These are phyloP conservation scores for Millerago galiae DNA, from an alignment of 805 yeast species.

Conservation along the genomic window DNA sequence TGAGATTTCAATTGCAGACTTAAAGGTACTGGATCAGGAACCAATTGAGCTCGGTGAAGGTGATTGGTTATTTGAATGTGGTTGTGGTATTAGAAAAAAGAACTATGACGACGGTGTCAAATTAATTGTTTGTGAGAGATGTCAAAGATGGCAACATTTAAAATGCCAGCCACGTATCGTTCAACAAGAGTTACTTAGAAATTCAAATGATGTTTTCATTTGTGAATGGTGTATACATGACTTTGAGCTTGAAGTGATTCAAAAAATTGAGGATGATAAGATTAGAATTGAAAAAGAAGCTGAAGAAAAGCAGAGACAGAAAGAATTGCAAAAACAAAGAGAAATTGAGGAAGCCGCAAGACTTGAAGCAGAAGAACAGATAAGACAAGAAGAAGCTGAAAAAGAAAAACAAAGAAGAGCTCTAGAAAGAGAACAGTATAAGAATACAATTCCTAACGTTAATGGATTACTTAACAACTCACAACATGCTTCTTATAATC, in stretches of 20 bases:
- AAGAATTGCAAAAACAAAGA: conserved; percentile 16
- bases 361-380: conserved; percentile 16
- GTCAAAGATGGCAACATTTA: conserved; percentile 33
- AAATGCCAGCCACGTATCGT: conserved; percentile 27
- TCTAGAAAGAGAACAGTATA: conserved; percentile 18
- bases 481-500: neutral
- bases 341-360: conserved; percentile 13
- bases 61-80: conserved; percentile 32
- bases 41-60: conserved; percentile 28
- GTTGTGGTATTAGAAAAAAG: conserved; percentile 29
- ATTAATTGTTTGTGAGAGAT: conserved; percentile 29
- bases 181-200: conserved; percentile 22
- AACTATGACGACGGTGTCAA: conserved; percentile 32
- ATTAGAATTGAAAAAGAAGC: conserved; percentile 15
- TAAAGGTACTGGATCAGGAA: conserved; percentile 13
- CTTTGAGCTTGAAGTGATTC: conserved; percentile 16
- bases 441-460: conserved; percentile 2
- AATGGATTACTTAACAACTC: neutral
- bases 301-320: conserved; percentile 19
- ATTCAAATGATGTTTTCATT: conserved; percentile 21
- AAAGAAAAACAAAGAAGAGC: conserved; percentile 20
- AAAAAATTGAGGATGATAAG: conserved; percentile 18
- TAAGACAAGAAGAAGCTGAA: conserved; percentile 17
- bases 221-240: conserved; percentile 25
- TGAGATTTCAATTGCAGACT: conserved; percentile 23